Base-by-base conservation (phyloP, 2,329 filamentous ascomycete species). In the Fusarium citri region DNA sequence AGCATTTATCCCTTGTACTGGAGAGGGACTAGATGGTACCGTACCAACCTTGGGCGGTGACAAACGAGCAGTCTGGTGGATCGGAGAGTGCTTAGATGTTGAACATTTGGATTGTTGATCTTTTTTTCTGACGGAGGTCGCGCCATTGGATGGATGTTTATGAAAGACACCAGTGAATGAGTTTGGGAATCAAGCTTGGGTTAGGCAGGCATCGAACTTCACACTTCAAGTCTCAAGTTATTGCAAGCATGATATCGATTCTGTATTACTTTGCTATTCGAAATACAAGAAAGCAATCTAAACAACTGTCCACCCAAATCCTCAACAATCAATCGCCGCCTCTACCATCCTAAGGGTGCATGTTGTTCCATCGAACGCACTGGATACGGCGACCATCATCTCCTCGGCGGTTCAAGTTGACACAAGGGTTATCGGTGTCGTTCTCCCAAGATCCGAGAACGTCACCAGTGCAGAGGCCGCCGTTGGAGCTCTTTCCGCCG, bases 301-400 rank as follows among this genome's bases (percentile, higher is more conserved):
- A 37, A n/a, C 5, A 0, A n/a, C 18, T n/a, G 18, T 37, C 4
- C 18, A 37, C n/a, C 34, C 2, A 11, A n/a, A 12, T n/a, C 18
- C 34, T 6, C 34, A 18, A 37, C 9, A 37, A n/a, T 7, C 9
- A 37, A n/a, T 7, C 18, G 18, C 10, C n/a, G 34, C 10, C n/a
- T 37, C 18, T 7, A 37, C 12, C 10, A n/a, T n/a, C 34, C n/a
- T 18, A 37, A 37, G 34, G 34, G 34, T 37, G 34, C 34, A 37
- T 37, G 55, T 59, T 59, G 26, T 59, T 59, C 72, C 68, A 14
- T 76, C 80, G 12, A 66, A 70, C 48, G 26, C 55, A 61, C 37
- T 46, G 16, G 28, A 61, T 61, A 9, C 58, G 58, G 20, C 50
- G 58, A 18, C 34, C 22, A 54, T 61, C 58, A 45, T n/a, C 43